Base-by-base conservation (phyloP, 2,329 filamentous ascomycete genomes). In the Neoascochyta sp. region DNA sequence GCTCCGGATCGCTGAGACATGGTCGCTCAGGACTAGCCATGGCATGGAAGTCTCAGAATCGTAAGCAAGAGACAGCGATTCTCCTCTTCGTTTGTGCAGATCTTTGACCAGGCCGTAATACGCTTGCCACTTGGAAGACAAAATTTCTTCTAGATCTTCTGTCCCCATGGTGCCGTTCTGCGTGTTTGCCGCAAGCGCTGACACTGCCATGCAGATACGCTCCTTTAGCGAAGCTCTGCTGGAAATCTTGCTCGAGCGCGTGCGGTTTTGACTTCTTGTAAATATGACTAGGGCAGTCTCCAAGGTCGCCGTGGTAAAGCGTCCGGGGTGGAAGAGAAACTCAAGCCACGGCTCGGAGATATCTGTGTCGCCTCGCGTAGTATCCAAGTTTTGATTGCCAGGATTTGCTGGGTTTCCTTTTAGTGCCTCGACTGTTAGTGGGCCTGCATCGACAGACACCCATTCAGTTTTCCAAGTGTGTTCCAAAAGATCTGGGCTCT, bases 81-180 rank as follows among this genome's bases (percentile, higher is more conserved):
- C 89, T 11, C 84, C 83, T 52, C 89, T 76, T 51, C 86, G 82
- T 51, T 84, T 88, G 57, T 96, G 88, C 22, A 98, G 68, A 57
- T 95, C 89, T 9, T 85, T 73, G 11, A 94, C 74, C 11, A 96
- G 73, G 17, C 88, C 80, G 67, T 88, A 95, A 62, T 94, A 94
- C 28, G 85, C 78, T 41, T 84, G 80, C 92, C 92, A 98, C 59
- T 95, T 88, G 8, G 76, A 74, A 54, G 92, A 83, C 30, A 83
- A 80, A 17, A 86, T 80, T 18, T 72, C 68, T 34, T 83, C 76
- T 57, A 89, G 92, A 34, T 81, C 74, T 14, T 83, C 78, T 47
- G 86, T 86, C 51, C 93, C 83, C 63, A 86, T 75, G 9, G 79
- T 79, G 9, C 78, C 73, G 16, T 68, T 70, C 31, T 78, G 78